Evolutionary conservation across 179 eudicot genomes (phyloP), one percentile per base, ranked within the genome.

Genomic region (Gypsophila paniculata): DNA sequence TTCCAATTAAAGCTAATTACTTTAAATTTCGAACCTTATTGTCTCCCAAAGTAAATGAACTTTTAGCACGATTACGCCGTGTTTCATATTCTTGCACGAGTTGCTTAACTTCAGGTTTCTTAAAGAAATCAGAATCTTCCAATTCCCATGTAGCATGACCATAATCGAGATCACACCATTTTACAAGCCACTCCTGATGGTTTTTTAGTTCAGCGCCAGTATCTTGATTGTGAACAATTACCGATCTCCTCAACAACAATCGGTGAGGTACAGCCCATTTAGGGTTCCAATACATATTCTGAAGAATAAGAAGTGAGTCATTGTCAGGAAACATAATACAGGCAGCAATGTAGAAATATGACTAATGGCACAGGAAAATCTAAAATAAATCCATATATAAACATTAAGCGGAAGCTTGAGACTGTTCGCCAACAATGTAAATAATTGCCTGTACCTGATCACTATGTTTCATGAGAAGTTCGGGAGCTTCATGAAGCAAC

Each of bases 161-260:
- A 79, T 92, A 87, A 76, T 79, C 88, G 73, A 90, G 91, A 71
- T 86, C 87, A 55, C 78, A 10, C 98, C 98, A 92, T 84, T 90
- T 90, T 65, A 92, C 91, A 78, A 92, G 93, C 96, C 96, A 90
- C 75, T 85, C 91, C 75, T 69, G 69, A 22, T 73, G 73, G 79
- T 79, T 69, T 38, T 77, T 68, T 32, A 81, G 75, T 77, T 42
- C 59, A 73, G 29, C 55, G 44, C 38, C 74, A 70, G 65, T 54
- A 66, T 73, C 76, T 59, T 74, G 75, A 53, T 63, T 54, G 22
- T 73, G 77, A 74, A 55, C 68, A 72, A 72, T 66, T 72, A 87
- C 26, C 29, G 80, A 70, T 82, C 93, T 84, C 83, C 81, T 88
- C 78, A 69, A 74, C 42, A 92, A 77, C 73, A 92, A 68, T 62